Evolutionary conservation across 2,329 filamentous ascomycete species (phyloP).

Genomic region (Alternaria conjuncta): DNA sequence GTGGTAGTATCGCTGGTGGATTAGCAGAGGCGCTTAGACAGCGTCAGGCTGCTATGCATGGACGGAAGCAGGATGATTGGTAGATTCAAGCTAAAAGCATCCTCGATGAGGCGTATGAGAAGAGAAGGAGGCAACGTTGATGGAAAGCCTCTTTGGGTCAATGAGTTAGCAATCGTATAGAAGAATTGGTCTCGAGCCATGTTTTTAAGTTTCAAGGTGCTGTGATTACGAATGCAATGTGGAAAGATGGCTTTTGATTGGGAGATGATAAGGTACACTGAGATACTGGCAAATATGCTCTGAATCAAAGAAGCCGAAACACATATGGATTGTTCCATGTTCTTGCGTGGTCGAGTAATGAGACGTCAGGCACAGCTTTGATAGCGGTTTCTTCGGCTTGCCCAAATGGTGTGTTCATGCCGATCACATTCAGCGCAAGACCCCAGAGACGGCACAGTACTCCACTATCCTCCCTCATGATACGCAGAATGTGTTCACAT

Average conservation of each 20-base stretch:
- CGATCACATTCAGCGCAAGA: not conserved
- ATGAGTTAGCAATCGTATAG: not conserved
- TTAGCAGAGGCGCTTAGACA: conserved; percentile 58
- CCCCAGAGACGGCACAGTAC: not conserved
- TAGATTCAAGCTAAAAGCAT: conserved; percentile 12
- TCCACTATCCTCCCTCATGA: not conserved
- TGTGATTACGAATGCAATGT: not conserved
- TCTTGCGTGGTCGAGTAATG: not conserved
- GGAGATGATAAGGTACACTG: not conserved
- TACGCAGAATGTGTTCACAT: not conserved
- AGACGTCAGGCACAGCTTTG: not conserved
- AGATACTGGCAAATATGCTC: not conserved
- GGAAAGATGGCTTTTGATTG: not conserved
- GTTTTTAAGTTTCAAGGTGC: not conserved
- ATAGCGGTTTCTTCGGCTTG: not conserved
- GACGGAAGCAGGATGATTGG: conserved; percentile 47
- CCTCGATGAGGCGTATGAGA: not conserved
- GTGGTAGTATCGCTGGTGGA: conserved; percentile 56
- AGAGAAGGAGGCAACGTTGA: not conserved
- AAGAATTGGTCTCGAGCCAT: not conserved
- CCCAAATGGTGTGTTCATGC: not conserved
- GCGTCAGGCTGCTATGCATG: conserved; percentile 58
- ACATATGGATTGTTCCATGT: not conserved
- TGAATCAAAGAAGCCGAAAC: not conserved
- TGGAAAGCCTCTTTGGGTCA: not conserved